phyloP scores from a whole-genome alignment of 805 yeast species.

The Myxozyma neglecta region DNA sequence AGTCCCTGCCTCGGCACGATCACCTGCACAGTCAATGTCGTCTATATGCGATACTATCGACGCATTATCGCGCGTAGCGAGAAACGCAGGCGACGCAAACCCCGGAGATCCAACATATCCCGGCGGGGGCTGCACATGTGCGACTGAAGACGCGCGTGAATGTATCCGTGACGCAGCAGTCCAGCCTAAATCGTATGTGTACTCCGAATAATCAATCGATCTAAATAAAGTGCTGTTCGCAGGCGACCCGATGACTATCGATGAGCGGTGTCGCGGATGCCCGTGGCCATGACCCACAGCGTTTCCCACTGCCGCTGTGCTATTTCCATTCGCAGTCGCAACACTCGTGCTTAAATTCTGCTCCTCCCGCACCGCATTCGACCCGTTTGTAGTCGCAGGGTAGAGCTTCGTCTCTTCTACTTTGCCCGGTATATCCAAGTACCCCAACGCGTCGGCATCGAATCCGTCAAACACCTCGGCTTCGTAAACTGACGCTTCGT shows the following conservation, averaged over 20 bases:
- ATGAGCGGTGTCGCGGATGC: slow-evolving; percentile 11
- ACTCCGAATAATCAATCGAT: slow-evolving; percentile 28
- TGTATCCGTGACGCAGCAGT: slow-evolving; percentile 31
- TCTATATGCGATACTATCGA: slow-evolving; percentile 13
- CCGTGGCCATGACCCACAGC: neutral
- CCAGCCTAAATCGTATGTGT: slow-evolving; percentile 32
- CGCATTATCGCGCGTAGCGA: slow-evolving; percentile 12
- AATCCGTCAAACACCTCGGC: slow-evolving; percentile 26
- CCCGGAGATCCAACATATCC: slow-evolving; percentile 14
- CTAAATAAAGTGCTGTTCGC: slow-evolving; percentile 9
- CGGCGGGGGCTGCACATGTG: slow-evolving; percentile 5
- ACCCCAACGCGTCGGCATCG: slow-evolving; percentile 12
- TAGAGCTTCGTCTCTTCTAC: slow-evolving; percentile 18
- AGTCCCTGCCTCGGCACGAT: neutral
- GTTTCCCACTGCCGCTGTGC: neutral
- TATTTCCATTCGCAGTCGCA: neutral
- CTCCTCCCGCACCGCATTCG: neutral
- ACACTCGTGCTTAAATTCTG: neutral
- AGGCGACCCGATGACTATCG: slow-evolving; percentile 3
- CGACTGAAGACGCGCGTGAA: slow-evolving; percentile 26
- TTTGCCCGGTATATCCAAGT: slow-evolving; percentile 15
- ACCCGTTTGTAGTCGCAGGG: slow-evolving; percentile 15
- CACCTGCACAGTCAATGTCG: neutral
- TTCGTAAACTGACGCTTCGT: slow-evolving; percentile 29
- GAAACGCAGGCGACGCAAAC: slow-evolving; percentile 24